Evolutionary conservation across 768 basidiomycete genomes (phyloP).

Genomic region (Panaeolus cyanescens): DNA sequence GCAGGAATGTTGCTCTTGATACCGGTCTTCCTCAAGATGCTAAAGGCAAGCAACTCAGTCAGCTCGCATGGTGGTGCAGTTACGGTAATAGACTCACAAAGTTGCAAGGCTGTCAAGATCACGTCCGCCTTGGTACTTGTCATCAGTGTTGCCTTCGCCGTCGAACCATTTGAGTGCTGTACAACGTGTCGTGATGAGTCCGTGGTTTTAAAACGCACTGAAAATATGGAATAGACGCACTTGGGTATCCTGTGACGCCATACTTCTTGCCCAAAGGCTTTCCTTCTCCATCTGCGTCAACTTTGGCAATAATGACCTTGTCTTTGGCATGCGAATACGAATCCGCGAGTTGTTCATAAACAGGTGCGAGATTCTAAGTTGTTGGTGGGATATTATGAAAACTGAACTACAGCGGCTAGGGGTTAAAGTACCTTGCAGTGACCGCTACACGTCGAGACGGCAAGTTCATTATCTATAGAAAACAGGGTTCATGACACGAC

Average conservation of each 20-base stretch:
- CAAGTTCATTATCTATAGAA: conserved; percentile 5
- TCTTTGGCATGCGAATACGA: conserved; percentile 79
- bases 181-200: too few species aligned
- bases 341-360: conserved; percentile 87
- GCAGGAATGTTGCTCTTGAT: conserved; percentile 88
- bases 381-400: conserved; percentile 2
- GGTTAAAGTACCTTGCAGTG: conserved; percentile 74
- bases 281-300: conserved; percentile 90
- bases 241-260: conserved; percentile 84
- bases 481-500: conserved; percentile 17
- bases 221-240: conserved; percentile 47
- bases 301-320: conserved; percentile 87
- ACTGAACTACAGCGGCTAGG: background rate
- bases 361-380: conserved; percentile 79
- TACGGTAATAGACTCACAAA: conserved; percentile 55
- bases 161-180: conserved; percentile 92
- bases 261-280: conserved; percentile 75
- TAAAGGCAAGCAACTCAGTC: conserved; percentile 27
- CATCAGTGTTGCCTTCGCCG: conserved; percentile 55
- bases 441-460: conserved; percentile 47
- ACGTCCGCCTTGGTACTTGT: conserved; percentile 75
- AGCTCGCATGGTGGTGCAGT: background rate
- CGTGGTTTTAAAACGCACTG: background rate
- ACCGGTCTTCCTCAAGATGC: conserved; percentile 73
- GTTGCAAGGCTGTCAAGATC: conserved; percentile 75